Base-by-base conservation (phyloP, 2,329 filamentous ascomycete species). In the Pezicula carpinea region DNA sequence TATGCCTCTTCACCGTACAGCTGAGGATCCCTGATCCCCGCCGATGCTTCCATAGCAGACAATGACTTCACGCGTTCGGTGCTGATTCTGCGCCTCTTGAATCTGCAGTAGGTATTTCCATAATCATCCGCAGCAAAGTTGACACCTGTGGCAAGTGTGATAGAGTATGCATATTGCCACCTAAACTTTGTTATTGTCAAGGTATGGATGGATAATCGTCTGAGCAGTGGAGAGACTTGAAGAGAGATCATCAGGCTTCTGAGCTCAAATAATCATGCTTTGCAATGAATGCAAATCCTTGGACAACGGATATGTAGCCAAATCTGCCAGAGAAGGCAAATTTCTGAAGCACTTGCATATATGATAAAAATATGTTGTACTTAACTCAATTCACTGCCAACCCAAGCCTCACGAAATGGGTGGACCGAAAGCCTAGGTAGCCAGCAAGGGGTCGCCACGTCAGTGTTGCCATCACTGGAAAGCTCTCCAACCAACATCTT, bases 401-500 rank as follows among this genome's bases (percentile, higher is more conserved):
- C 46, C 50, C 42, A 53, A 57, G 49, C 50, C 51, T 54, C 47
- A 43, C 46, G 41, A 32, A 45, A n/a, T 44, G 36, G 26, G 40
- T 44, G 54, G 54, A 57, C 46, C 45, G 32, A 32, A 46, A 39
- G 39, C 44, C 31, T 41, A 51, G 38, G 49, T 39, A 58, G 49
- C 59, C 61, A 64, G 55, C 57, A 42, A 57, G 41, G 59, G 52
- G 33, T 51, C 51, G 61, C 60, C 61, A 64, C 61, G 60, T 64
- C 55, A 59, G 54, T 57, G 39, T 38, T 46, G 34, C 49, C 51
- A 43, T 47, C 47, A 55, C 56, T 59, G 50, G 54, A 50, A 57
- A 53, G 46, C 40, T 46, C 19, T 50, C 40, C 41, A 39, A 54
- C 51, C 45, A 52, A 53, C 42, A 41, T 47, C 40, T 56, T 56